These are phyloP conservation scores for Hypholoma fasciculare DNA, from an alignment of 768 basidiomycete genomes.

Conservation along the genomic window DNA sequence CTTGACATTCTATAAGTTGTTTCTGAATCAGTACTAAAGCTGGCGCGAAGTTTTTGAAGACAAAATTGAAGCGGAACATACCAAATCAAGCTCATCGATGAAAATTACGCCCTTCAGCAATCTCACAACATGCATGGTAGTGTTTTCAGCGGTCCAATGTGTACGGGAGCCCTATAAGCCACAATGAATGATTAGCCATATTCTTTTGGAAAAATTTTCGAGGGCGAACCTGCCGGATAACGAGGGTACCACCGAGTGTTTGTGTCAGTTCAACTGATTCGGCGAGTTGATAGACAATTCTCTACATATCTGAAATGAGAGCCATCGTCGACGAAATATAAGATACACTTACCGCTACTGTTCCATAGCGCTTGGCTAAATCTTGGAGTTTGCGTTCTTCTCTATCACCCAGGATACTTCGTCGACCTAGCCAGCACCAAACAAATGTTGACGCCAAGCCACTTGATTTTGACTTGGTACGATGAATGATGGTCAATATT, in stretches of 20 bases:
- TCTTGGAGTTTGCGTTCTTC: conserved; percentile 72
- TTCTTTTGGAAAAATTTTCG: neutral
- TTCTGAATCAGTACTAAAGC: neutral
- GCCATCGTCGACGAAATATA: too few species aligned
- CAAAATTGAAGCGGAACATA: conserved; percentile 26
- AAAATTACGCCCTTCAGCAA: conserved; percentile 46
- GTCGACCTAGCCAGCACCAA: conserved; percentile 77
- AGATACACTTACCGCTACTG: conserved; percentile 49
- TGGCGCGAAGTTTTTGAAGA: neutral
- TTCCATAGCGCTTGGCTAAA: conserved; percentile 72
- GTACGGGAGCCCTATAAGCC: conserved; percentile 58
- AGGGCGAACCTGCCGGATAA: conserved; percentile 65
- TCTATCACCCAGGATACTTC: conserved; percentile 48
- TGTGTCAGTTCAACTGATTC: conserved; percentile 67
- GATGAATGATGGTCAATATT: conserved; percentile 65
- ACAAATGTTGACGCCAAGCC: conserved; percentile 69
- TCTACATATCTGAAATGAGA: conserved; percentile 27
- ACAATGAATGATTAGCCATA: neutral
- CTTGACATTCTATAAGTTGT: conserved; percentile 43
- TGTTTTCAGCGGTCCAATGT: conserved; percentile 81
- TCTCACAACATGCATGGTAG: conserved; percentile 77
- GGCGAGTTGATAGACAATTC: conserved; percentile 52
- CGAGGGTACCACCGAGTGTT: conserved; percentile 67
- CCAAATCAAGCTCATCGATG: conserved; percentile 76
- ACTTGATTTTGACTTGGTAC: conserved; percentile 62